phyloP scores from a whole-genome alignment of 2,329 filamentous ascomycete species.

The Bimuria novae-zelandiae region DNA sequence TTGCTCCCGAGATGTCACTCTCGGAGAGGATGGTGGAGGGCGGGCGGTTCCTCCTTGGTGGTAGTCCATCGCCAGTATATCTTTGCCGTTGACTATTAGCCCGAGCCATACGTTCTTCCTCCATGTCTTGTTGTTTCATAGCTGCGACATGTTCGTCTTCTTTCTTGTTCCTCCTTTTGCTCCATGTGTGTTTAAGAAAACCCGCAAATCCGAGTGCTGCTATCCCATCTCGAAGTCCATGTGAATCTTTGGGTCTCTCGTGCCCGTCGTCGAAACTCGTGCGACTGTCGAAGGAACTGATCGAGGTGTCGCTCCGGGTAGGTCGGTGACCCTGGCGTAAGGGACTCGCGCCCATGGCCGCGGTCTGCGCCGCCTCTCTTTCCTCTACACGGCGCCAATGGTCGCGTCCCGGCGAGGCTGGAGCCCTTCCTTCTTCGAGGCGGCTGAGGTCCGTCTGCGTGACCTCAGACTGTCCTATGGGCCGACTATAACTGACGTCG shows the following conservation, averaged over 20 bases:
- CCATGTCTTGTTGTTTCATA: constrained; percentile 55
- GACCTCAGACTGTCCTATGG: constrained; percentile 54
- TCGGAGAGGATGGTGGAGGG: constrained; percentile 51
- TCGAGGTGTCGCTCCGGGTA: constrained; percentile 43
- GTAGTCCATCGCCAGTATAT: constrained; percentile 69
- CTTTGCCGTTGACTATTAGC: constrained; percentile 61
- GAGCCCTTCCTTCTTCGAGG: constrained; percentile 60
- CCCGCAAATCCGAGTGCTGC: constrained; percentile 50
- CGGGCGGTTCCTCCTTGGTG: constrained; percentile 35
- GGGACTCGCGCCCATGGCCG: constrained; percentile 55
- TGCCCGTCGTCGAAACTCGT: constrained; percentile 43
- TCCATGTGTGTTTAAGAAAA: constrained; percentile 50
- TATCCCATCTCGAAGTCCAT: constrained; percentile 53
- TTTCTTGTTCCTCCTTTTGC: constrained; percentile 60
- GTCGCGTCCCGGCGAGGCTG: constrained; percentile 48
- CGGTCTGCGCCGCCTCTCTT: constrained; percentile 43
- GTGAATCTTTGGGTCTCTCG: constrained; percentile 32
- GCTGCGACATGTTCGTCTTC: constrained; percentile 65
- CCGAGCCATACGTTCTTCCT: constrained; percentile 58
- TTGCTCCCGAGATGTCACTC: constrained; percentile 49
- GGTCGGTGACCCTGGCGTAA: constrained; percentile 35
- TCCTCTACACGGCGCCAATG: constrained; percentile 46
- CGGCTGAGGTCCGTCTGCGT: constrained; percentile 54
- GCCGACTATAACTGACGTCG: constrained; percentile 58
- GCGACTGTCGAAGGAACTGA: constrained; percentile 49